phyloP scores from a whole-genome alignment of 768 basidiomycete species.

The Omphalotus guepiniiformis region DNA sequence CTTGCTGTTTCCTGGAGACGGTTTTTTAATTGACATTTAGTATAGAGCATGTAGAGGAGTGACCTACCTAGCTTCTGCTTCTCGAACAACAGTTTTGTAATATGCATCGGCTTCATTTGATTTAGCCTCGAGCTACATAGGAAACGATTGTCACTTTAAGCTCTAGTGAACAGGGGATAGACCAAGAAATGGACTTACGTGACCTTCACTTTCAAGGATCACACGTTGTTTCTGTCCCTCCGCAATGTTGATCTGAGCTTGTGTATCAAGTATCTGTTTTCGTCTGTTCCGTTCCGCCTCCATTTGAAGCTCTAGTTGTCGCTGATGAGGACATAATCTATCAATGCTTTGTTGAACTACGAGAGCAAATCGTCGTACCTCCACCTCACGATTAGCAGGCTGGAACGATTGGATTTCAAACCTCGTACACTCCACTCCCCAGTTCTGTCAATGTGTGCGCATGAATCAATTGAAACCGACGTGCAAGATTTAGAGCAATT shows the following conservation, averaged over 20 bases:
- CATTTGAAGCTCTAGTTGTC: constrained; percentile 60
- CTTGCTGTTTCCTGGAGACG: constrained; percentile 33
- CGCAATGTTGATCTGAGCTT: constrained; percentile 54
- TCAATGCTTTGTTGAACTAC: background rate
- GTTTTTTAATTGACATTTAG: background rate
- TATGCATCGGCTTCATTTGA: constrained; percentile 52
- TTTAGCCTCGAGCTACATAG: constrained; percentile 41
- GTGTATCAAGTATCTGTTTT: constrained; percentile 54
- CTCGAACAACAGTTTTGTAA: constrained; percentile 46
- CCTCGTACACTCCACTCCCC: constrained; percentile 55
- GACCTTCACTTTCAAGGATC: constrained; percentile 53
- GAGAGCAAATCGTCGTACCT: constrained; percentile 30
- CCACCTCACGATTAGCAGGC: constrained; percentile 56
- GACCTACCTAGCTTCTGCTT: constrained; percentile 43
- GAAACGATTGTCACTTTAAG: background rate
- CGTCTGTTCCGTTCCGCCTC: constrained; percentile 53
- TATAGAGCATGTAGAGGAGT: constrained; percentile 6
- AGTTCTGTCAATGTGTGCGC: constrained; percentile 36
- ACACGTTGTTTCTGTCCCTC: constrained; percentile 55
- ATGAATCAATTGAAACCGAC: too few relatives aligned
- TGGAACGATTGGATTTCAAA: constrained; percentile 61
- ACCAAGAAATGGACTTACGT: constrained; percentile 25
- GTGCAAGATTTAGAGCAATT: too few relatives aligned
- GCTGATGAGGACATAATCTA: constrained; percentile 21
- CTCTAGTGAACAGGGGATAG: background rate